Percentiles rank a stretch among this genome's conserved stretches.
These are phyloP conservation scores for Xeromyces bisporus DNA, from an alignment of 495 filamentous ascomycete species.

Conservation along the genomic window DNA sequence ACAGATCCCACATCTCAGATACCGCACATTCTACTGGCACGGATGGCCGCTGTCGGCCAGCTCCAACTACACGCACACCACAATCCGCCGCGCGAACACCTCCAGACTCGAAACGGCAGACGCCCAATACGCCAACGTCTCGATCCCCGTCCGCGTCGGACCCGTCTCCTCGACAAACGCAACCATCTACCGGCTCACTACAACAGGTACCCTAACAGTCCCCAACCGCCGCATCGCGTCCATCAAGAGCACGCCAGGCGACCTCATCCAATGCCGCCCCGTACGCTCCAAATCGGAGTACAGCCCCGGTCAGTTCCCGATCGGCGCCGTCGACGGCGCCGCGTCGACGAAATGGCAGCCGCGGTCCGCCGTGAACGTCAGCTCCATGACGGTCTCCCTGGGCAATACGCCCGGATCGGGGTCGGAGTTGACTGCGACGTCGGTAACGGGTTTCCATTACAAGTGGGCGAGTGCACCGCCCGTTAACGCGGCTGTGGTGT, in stretches of 20 bases:
- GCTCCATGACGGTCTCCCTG: slow-evolving; percentile 33
- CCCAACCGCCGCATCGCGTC: slow-evolving; percentile 37
- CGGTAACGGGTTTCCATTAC: slow-evolving; percentile 39
- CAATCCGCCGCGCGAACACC: slow-evolving; percentile 27
- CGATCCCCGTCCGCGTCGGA: slow-evolving; percentile 36
- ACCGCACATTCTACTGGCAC: slow-evolving; percentile 55
- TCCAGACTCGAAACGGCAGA: slow-evolving; percentile 26
- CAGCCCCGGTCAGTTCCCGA: slow-evolving; percentile 54
- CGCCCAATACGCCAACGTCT: slow-evolving; percentile 26
- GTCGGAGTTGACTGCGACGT: slow-evolving; percentile 20
- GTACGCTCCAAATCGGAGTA: slow-evolving; percentile 31
- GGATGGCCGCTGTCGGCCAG: slow-evolving; percentile 44
- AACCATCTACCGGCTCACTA: slow-evolving; percentile 31
- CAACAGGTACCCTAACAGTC: slow-evolving; percentile 35
- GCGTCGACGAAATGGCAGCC: slow-evolving; percentile 61
- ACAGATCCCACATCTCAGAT: slow-evolving; percentile 41
- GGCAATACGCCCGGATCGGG: slow-evolving; percentile 19
- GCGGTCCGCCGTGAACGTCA: slow-evolving; percentile 24
- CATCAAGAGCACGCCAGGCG: slow-evolving; percentile 33
- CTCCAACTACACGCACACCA: slow-evolving; percentile 51
- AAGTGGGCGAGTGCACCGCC: slow-evolving; percentile 54
- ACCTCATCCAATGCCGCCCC: slow-evolving; percentile 52
- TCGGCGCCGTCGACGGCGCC: slow-evolving; percentile 53
- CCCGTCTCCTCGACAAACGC: slow-evolving; percentile 14
- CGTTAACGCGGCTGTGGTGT: slow-evolving; percentile 33